Base-by-base conservation (phyloP, 345 rosid species). In the Bretschneidera sinensis region DNA sequence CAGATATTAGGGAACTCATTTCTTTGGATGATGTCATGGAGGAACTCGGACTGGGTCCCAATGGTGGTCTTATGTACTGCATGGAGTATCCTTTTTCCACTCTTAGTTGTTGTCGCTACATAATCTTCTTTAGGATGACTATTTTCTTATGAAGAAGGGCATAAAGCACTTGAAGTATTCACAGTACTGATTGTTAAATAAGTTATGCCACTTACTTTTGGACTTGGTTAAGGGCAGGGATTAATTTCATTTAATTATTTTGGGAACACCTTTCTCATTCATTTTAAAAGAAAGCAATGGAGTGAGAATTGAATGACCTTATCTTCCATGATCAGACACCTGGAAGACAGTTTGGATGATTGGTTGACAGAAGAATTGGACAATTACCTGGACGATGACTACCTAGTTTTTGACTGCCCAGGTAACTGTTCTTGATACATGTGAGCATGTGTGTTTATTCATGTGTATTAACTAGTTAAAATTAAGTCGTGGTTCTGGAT, bases 21-120 rank as follows among this genome's bases (percentile, higher is more conserved):
- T 84, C 89, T 34, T 77, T 92, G 83, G 97, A 92, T 53, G 88
- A 85, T 74, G 97, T 92, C 9, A 92, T 92, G 98, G 92, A 89
- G 78, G 94, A 89, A 55, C 78, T 87, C 33, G 82, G 85, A 17
- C 71, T 92, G 31, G 98, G 96, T 74, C 98, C 97, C 17, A 87
- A 89, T 79, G 97, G 98, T 53, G 97, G 82, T 55, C 86, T 89
- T 25, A 69, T 89, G 58, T 87, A 92, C 74, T 85, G 97, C 78
- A 90, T 90, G 99, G 99, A 87, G 99, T 90, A 87, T 86, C 95
- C 92, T 80, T 74, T 80, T 74, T 65, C 43, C 61, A 15, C 43
- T 48, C 24, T 56, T 51, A 28, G 21, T 48, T 19, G 39, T 16
- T 33, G 21, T 63, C 21, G 48, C 39, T 25, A 0, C 48, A 55